Base-by-base conservation (phyloP, 768 basidiomycete species). In the Leccinum rimulosum region DNA sequence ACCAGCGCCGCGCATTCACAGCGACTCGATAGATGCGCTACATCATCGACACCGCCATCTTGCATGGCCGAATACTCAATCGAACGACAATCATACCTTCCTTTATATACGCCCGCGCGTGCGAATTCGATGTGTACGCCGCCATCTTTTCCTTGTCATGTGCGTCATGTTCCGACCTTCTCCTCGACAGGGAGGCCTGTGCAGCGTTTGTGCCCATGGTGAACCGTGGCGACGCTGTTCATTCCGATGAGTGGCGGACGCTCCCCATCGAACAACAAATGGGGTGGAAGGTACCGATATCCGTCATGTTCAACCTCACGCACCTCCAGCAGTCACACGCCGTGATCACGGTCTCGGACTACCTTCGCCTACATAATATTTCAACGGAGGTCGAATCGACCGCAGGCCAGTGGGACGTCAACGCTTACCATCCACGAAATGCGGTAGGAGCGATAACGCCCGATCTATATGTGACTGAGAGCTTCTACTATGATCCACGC, bases 91-190 rank as follows among this genome's bases (percentile, higher is more conserved):
- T 82, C 40, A 38, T 82, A 11, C 80, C 81, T 2, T 77, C 80
- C 4, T 78, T 75, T 58, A 70, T 81, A 27, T 82, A 82, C 35
- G 79, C 79, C 10, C 76, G 80, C 27, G 74, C 74, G 0, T 81
- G 81, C 66, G 77, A 79, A 57, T 74, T 72, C 25, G 70, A 74
- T 25, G 27, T 67, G 70, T 70, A 48, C n/a, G 71, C 15, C n/a
- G 5, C 3, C 35, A 11, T 36, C 22, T 52, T 17, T 17, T 54
- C 30, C 5, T 1, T 15, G 15, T 27, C 6, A 8, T 22, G 12
- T 49, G 25, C n/a, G n/a, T 7, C 25, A 27, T 27, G 15, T 25
- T 17, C 51, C 54, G 31, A 61, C 9, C 30, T 25, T 33, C 19
- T 22, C 2, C 28, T 54, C 25, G 11, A 31, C 50, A 77, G 76